Evolutionary conservation across 129 eudicot species (phyloP).

Genomic region (Rutidosis leptorrhynchoides): DNA sequence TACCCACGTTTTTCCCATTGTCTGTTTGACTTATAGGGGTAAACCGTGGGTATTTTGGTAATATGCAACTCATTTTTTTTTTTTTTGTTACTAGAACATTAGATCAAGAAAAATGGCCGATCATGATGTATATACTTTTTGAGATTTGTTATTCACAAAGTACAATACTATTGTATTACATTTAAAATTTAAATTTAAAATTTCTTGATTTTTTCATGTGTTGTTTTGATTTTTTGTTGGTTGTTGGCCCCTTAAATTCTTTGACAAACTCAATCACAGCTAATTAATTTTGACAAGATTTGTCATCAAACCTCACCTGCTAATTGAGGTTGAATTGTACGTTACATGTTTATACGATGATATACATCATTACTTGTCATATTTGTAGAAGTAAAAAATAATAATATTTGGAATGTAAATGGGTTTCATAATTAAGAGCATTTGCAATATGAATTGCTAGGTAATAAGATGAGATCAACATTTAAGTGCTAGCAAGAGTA

Average conservation of each 20-base stretch:
- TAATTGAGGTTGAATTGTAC: constrained; percentile 20
- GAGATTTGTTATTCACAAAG: constrained; percentile 36
- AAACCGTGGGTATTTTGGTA: constrained; percentile 98
- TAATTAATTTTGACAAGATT: constrained; percentile 34
- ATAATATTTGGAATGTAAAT: no score
- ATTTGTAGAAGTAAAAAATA: no score
- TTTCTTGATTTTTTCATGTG: constrained; percentile 11
- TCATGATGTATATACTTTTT: constrained; percentile 50
- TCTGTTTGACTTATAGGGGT: constrained; percentile 27
- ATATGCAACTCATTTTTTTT: constrained; percentile 25
- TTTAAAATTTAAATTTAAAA: constrained; percentile 6
- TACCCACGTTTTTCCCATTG: constrained; percentile 80
- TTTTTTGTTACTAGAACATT: constrained; percentile 33
- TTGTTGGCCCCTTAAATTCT: constrained; percentile 18
- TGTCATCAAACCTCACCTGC: constrained; percentile 41
- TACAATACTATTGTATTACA: constrained; percentile 31
- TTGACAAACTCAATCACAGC: constrained; percentile 28
- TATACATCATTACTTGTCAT: constrained; percentile 12
- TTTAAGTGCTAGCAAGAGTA: no score
- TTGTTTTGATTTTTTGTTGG: constrained; percentile 5
- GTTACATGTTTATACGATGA: constrained; percentile 16
- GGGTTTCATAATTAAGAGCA: no score
- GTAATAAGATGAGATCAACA: not conserved
- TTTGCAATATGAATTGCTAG: not conserved
- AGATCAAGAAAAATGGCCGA: constrained; percentile 42